phyloP scores from a whole-genome alignment of 768 basidiomycete genomes.

The Mycena maculata region DNA sequence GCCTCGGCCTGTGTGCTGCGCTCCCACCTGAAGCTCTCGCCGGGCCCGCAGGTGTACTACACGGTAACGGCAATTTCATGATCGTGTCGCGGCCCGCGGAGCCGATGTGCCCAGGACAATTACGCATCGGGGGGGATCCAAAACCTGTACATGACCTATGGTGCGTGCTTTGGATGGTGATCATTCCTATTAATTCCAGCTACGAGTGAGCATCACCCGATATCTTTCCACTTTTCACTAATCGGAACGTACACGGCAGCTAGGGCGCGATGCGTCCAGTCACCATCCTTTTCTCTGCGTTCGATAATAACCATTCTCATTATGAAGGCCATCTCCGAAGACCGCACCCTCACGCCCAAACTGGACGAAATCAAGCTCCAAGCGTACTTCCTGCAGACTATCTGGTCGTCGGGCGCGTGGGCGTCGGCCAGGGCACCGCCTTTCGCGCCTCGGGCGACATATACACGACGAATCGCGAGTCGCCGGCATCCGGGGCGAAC shows the following conservation, averaged over 20 bases:
- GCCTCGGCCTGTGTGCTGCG: not conserved
- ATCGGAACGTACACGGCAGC: slow-evolving; percentile 24
- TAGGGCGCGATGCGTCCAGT: slow-evolving; percentile 43
- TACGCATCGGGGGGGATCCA: slow-evolving; percentile 50
- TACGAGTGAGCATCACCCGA: slow-evolving; percentile 45
- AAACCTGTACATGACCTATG: slow-evolving; percentile 53
- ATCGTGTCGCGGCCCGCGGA: not conserved
- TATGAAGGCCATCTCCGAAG: slow-evolving; percentile 62
- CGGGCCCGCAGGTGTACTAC: slow-evolving; percentile 43
- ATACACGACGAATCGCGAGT: slow-evolving; percentile 65
- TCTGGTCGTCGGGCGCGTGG: slow-evolving; percentile 71
- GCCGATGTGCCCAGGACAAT: slow-evolving; percentile 43
- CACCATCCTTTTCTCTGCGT: not conserved
- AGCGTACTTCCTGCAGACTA: slow-evolving; percentile 76
- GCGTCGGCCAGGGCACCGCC: slow-evolving; percentile 52
- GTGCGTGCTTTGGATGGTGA: slow-evolving; percentile 29
- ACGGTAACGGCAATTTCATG: slow-evolving; percentile 36
- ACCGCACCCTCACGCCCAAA: slow-evolving; percentile 65
- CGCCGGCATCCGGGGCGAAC: slow-evolving; percentile 62
- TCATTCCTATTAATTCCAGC: slow-evolving; percentile 40
- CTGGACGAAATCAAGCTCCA: slow-evolving; percentile 74
- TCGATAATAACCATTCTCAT: not conserved
- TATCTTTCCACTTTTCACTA: not conserved
- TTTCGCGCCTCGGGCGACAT: slow-evolving; percentile 51
- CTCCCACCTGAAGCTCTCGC: not conserved